These are phyloP conservation scores for Rhodamnia rubescens DNA, from an alignment of 345 rosid genomes.

Conservation along the genomic window DNA sequence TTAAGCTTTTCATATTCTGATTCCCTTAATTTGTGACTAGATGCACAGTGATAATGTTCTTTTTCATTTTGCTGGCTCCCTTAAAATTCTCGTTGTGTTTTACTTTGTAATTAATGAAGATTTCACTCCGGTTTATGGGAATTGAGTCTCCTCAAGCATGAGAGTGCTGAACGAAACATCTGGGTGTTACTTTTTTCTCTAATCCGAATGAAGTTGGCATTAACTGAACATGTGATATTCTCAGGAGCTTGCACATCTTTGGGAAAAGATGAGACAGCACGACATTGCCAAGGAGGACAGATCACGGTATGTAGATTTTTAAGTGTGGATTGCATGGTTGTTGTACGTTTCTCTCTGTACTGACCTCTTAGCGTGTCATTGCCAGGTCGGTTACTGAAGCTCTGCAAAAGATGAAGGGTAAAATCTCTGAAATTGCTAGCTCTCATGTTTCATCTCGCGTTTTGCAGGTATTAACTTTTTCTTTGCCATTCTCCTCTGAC, in stretches of 20 bases:
- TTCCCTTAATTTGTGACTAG: not conserved
- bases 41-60: not conserved
- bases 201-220: not conserved
- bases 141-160: not conserved
- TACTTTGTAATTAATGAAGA: not conserved
- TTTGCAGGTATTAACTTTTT: constrained; percentile 56
- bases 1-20: not conserved
- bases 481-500: not conserved
- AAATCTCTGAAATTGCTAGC: constrained; percentile 77
- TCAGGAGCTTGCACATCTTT: constrained; percentile 82
- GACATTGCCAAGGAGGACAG: constrained; percentile 76
- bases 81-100: not conserved
- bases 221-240: not conserved
- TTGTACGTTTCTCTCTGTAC: not conserved
- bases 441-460: constrained; percentile 90
- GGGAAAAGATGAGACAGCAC: constrained; percentile 95
- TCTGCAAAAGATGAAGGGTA: constrained; percentile 73
- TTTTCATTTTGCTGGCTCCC: not conserved
- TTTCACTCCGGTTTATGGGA: not conserved
- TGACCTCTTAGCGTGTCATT: not conserved
- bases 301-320: constrained; percentile 40
- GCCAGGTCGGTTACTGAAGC: constrained; percentile 67
- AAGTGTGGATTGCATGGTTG: not conserved
- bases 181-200: not conserved
- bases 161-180: not conserved